Percentiles rank a stretch among this genome's conserved stretches.
Evolutionary conservation across 2,329 filamentous ascomycete species (phyloP).

Genomic region (Verticillium klebahnii): DNA sequence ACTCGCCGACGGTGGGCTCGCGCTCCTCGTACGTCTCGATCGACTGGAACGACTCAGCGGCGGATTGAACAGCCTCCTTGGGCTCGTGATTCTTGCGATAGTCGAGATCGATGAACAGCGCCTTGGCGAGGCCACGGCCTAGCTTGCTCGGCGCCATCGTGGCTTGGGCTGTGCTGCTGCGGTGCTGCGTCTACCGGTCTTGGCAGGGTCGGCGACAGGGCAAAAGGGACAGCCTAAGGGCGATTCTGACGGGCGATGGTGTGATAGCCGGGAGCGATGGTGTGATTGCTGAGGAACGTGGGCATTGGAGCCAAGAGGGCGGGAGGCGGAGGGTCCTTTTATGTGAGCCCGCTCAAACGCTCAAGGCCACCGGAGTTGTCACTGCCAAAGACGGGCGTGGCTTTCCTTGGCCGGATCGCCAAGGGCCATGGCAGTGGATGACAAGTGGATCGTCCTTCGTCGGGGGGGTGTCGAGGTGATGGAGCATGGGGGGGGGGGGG

Average conservation of each 20-base stretch:
- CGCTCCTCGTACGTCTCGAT: slow-evolving; percentile 21
- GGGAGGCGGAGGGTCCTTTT: neutral
- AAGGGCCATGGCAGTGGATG: slow-evolving; percentile 1
- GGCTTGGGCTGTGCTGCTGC: neutral
- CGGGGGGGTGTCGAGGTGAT: neutral
- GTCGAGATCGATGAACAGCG: slow-evolving; percentile 24
- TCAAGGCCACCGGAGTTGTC: neutral
- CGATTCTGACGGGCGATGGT: neutral
- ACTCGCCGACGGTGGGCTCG: slow-evolving; percentile 38
- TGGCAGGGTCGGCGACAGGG: neutral
- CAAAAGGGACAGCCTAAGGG: neutral
- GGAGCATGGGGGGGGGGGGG: neutral
- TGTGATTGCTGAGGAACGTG: neutral
- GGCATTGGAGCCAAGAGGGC: neutral
- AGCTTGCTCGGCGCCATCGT: slow-evolving; percentile 14
- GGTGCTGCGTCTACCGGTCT: neutral
- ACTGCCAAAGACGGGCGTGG: neutral
- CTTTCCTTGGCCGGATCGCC: slow-evolving; percentile 2
- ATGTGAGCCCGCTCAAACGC: neutral
- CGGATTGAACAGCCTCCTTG: slow-evolving; percentile 18
- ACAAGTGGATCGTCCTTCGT: neutral
- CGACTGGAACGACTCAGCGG: slow-evolving; percentile 16
- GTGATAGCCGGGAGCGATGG: slow-evolving; percentile 1
- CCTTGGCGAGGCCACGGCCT: slow-evolving; percentile 19
- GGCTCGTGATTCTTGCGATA: slow-evolving; percentile 20